phyloP scores from a whole-genome alignment of 306 rosid genomes.

The Hippophae rhamnoides region DNA sequence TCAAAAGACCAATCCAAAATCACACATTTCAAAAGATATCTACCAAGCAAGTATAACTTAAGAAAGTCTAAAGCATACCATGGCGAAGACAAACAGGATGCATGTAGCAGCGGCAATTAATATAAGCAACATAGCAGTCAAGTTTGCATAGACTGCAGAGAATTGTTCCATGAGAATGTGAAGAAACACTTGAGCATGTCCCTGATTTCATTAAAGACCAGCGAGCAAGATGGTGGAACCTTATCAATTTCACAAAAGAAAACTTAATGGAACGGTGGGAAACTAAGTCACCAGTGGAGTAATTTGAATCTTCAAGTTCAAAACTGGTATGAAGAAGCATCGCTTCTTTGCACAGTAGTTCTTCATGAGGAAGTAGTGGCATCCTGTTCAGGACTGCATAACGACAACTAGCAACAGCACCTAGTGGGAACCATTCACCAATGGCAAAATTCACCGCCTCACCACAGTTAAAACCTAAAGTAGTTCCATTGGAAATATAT shows the following conservation, averaged over 20 bases:
- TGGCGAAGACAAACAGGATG: conserved; percentile 90
- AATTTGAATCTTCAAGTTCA: conserved; percentile 67
- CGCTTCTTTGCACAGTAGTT: conserved; percentile 91
- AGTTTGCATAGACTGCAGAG: conserved; percentile 90
- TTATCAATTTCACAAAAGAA: conserved; percentile 69
- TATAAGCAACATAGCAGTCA: conserved; percentile 68
- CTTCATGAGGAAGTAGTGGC: conserved; percentile 93
- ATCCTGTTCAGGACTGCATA: conserved; percentile 76
- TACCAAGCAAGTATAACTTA: too few relatives aligned
- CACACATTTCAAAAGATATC: too few relatives aligned
- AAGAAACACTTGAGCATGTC: conserved; percentile 38
- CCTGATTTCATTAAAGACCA: conserved; percentile 71
- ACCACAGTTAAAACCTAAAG: conserved; percentile 89
- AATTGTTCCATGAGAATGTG: conserved; percentile 54
- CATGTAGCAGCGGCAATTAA: conserved; percentile 61
- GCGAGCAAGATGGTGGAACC: conserved; percentile 77
- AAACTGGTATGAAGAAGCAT: conserved; percentile 48
- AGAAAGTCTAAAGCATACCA: conserved; percentile 36
- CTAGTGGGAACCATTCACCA: conserved; percentile 92
- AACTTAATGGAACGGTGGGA: conserved; percentile 46
- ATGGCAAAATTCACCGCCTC: conserved; percentile 99
- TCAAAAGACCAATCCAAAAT: too few relatives aligned
- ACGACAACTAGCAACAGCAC: conserved; percentile 82
- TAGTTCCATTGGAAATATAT: conserved; percentile 14
- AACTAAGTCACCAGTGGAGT: conserved; percentile 37